Evolutionary conservation across 495 filamentous ascomycete species (phyloP), one percentile per base, ranked within the genome.

Genomic region (Lentithecium fluviatile): DNA sequence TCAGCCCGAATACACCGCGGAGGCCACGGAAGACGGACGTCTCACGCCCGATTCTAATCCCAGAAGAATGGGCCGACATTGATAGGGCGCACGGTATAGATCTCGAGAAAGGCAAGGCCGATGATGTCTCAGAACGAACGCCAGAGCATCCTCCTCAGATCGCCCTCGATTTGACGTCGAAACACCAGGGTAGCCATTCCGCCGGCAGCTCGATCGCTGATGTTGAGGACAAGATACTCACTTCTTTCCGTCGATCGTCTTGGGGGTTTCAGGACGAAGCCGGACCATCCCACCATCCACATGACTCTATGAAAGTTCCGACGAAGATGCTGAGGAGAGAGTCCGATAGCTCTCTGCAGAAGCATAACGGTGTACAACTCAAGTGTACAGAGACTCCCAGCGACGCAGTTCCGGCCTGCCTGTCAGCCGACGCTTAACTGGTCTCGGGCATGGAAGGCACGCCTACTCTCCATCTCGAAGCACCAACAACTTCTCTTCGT

Each of bases 261-360:
- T 74, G 60, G 63, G 71, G 71, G 2, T 55, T 62, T 23, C 50
- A 56, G 17, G 49, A 50, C 17, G 62, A 66, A 1, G 48, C 64
- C 13, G 50, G 53, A 19, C 56, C 60, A 0, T 64, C 65, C 8
- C 70, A 72, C 47, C 66, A 48, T 17, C 71, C 70, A 2, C 64
- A 69, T 49, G 70, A 74, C 40, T 69, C 68, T 46, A 72, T 74
- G 62, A 69, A 65, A 19, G 60, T 74, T n/a, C 70, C 71, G 1
- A 62, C 66, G 11, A 68, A 69, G 47, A 72, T 72, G 26, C 64
- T 68, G 34, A 55, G 70, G 59, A 32, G 52, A 17, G 47, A 65
- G 5, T 68, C 68, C 7, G 64, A 69, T 5, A 55, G 13, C 25
- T 13, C 38, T 19, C 64, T 64, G 0, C 60, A 43, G 15, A 72